Conservation (phyloP, 2,329 filamentous ascomycete species). For the Aspergillus pseudotamarii region DNA sequence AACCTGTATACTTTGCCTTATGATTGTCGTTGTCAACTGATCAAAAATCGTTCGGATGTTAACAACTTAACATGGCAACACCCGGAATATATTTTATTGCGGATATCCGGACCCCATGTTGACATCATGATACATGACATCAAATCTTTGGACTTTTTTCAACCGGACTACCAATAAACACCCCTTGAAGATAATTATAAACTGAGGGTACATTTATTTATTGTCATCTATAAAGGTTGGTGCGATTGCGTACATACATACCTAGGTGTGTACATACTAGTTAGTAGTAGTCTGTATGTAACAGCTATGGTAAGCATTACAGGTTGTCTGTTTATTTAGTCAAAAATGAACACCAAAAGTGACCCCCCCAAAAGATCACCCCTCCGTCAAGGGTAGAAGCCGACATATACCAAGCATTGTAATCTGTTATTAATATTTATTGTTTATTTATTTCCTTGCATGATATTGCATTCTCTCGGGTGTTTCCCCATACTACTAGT, state of each 20-base stretch:
- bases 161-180: not conserved
- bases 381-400: not conserved
- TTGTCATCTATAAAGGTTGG: not conserved
- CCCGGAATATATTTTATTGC: not conserved
- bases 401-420: not conserved
- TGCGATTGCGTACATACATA: not conserved
- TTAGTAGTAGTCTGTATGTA: not conserved
- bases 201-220: no score
- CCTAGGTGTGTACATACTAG: not conserved
- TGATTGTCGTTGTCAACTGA: not conserved
- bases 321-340: not conserved
- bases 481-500: not conserved
- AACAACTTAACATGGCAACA: no score
- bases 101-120: not conserved
- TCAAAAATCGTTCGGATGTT: no score
- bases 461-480: constrained; percentile 2
- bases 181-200: not conserved
- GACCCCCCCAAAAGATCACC: no score
- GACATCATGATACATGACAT: not conserved
- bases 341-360: not conserved
- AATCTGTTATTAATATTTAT: not conserved
- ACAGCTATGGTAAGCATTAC: not conserved
- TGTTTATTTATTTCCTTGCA: not conserved
- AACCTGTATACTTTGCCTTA: not conserved
- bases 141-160: not conserved